phyloP scores from a whole-genome alignment of 306 rosid species.

The Begonia loranthoides region DNA sequence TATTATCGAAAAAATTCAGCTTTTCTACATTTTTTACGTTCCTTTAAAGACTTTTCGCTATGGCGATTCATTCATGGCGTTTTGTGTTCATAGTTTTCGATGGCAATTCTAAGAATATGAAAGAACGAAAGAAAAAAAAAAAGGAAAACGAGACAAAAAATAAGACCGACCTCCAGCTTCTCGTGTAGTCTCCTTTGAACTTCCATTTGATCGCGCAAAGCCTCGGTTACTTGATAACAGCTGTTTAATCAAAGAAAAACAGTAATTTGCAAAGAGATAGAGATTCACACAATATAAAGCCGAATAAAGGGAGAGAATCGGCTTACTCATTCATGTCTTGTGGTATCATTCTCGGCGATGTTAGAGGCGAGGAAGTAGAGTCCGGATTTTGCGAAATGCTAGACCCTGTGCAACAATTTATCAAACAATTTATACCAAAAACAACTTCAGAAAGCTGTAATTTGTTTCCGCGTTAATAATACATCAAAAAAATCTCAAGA shows the following conservation, averaged over 20 bases:
- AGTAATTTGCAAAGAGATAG: background rate
- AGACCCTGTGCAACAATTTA: slow-evolving; percentile 29
- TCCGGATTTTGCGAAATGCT: slow-evolving; percentile 47
- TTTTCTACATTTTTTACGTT: no score
- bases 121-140: no score
- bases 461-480: background rate
- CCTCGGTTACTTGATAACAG: slow-evolving; percentile 50
- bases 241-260: slow-evolving; percentile 16
- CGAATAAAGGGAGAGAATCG: background rate
- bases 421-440: slow-evolving; percentile 2
- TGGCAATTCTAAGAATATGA: no score
- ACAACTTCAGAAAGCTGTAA: slow-evolving; percentile 2
- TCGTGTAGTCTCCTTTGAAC: slow-evolving; percentile 51
- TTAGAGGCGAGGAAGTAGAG: slow-evolving; percentile 34
- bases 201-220: slow-evolving; percentile 49
- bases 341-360: slow-evolving; percentile 28
- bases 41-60: no score
- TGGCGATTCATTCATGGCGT: no score
- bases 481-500: no score
- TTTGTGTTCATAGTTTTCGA: no score
- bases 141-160: no score
- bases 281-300: background rate
- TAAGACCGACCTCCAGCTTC: slow-evolving; percentile 38
- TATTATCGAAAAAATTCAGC: no score
- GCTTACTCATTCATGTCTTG: slow-evolving; percentile 35